Evolutionary conservation across 192 early-diverging fungal species (phyloP).

Genomic region (Coemansia sp.): DNA sequence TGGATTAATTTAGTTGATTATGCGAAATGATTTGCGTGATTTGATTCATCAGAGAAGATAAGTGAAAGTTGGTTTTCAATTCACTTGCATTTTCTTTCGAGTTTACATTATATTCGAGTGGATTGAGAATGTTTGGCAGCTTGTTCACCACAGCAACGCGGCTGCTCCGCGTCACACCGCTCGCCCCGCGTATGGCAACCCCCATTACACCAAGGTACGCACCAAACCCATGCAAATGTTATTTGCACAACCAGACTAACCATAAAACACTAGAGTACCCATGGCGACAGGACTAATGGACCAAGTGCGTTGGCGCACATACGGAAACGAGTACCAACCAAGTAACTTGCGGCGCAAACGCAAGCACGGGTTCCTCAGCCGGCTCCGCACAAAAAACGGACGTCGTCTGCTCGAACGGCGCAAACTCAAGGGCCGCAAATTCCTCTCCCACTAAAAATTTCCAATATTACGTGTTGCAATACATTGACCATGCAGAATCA

Average conservation of each 20-base stretch:
- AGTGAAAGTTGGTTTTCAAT: background rate
- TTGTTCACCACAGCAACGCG: slow-evolving; percentile 4
- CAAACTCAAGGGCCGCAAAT: slow-evolving; percentile 84
- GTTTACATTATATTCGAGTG: background rate
- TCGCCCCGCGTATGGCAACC: background rate
- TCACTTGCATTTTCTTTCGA: background rate
- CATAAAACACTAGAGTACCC: background rate
- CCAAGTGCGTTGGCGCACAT: slow-evolving; percentile 77
- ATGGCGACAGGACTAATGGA: background rate
- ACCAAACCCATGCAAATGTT: background rate
- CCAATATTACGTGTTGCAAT: slow-evolving; percentile 20
- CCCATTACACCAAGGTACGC: background rate
- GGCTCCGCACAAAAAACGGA: slow-evolving; percentile 77
- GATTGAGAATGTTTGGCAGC: slow-evolving; percentile 8
- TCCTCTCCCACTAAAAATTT: slow-evolving; percentile 70
- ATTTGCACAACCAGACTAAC: background rate
- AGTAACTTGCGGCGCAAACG: slow-evolving; percentile 87
- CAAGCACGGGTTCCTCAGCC: slow-evolving; percentile 84
- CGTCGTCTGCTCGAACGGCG: slow-evolving; percentile 73
- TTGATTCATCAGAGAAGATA: background rate
- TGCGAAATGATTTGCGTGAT: too few species aligned
- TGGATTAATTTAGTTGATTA: too few species aligned
- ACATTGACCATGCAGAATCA: slow-evolving; percentile 53
- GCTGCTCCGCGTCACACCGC: background rate
- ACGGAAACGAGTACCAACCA: slow-evolving; percentile 92